Percentiles rank a stretch among this genome's conserved stretches.
Evolutionary conservation across 257 asterid genomes (phyloP).

Genomic region (Thymus quinquecostatus): DNA sequence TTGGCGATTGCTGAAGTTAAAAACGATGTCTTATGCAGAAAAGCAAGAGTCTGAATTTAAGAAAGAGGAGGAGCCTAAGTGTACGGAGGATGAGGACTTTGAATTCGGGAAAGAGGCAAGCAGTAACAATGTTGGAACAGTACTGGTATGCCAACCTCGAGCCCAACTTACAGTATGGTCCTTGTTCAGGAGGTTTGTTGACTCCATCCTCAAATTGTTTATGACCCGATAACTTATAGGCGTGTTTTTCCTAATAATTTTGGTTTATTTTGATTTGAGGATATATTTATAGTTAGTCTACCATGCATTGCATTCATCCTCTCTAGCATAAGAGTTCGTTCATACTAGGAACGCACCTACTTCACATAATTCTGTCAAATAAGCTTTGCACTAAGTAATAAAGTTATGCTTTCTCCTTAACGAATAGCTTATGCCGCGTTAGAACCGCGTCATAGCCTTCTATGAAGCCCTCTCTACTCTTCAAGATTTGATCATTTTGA

Average conservation of each 20-base stretch:
- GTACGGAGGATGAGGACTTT: slow-evolving; percentile 1
- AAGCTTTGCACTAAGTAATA: not conserved
- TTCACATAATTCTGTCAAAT: not conserved
- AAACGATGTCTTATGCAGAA: slow-evolving; percentile 9
- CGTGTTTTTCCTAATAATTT: slow-evolving; percentile 3
- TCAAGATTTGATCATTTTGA: too few species aligned
- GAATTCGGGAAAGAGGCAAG: slow-evolving; percentile 10
- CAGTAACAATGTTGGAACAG: slow-evolving; percentile 5
- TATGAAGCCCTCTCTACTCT: too few species aligned
- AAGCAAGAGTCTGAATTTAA: not conserved
- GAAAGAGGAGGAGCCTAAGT: slow-evolving; percentile 15
- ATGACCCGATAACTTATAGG: slow-evolving; percentile 9
- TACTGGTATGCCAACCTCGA: not conserved
- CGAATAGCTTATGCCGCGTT: too few species aligned
- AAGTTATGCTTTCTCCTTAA: not conserved
- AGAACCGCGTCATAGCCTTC: too few species aligned
- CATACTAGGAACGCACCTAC: not conserved
- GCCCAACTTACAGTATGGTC: slow-evolving; percentile 21
- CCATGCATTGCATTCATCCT: not conserved
- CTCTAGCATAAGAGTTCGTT: not conserved
- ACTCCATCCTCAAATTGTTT: slow-evolving; percentile 3
- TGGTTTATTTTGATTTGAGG: not conserved
- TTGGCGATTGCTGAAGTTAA: slow-evolving; percentile 17
- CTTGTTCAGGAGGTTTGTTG: slow-evolving; percentile 14
- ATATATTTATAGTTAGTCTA: not conserved